A percentile compares a stretch with the other conserved stretches of the same genome.
phyloP scores from a whole-genome alignment of 2,329 filamentous ascomycete genomes.

The Monilinia polystroma region DNA sequence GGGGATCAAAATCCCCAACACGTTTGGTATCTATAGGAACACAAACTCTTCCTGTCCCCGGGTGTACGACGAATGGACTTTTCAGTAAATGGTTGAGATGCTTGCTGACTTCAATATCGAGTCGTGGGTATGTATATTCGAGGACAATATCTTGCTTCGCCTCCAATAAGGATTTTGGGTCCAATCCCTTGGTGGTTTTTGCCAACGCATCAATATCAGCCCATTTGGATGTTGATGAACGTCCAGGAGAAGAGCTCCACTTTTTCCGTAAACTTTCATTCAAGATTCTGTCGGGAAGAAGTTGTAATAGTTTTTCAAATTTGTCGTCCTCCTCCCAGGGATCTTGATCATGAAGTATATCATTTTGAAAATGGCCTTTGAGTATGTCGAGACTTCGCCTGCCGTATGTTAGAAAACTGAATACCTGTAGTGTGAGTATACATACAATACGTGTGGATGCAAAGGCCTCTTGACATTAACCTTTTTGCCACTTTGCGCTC shows the following conservation, averaged over 20 bases:
- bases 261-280: conserved; percentile 80
- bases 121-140: conserved; percentile 95
- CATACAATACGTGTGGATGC: conserved; percentile 80
- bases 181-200: conserved; percentile 71
- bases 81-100: conserved; percentile 98
- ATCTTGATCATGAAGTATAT: conserved; percentile 81
- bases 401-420: conserved; percentile 21
- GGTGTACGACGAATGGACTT: conserved; percentile 93
- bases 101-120: conserved; percentile 96
- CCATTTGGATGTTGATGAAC: conserved; percentile 82
- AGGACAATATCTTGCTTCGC: conserved; percentile 95
- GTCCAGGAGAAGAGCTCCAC: conserved; percentile 81
- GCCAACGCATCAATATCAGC: conserved; percentile 87
- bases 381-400: conserved; percentile 83
- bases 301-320: conserved; percentile 73
- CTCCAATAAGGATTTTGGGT: conserved; percentile 71
- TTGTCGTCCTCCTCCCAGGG: conserved; percentile 73
- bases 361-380: conserved; percentile 77
- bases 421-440: conserved; percentile 22
- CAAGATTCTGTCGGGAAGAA: conserved; percentile 78
- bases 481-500: conserved; percentile 80
- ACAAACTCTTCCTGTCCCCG: conserved; percentile 89
- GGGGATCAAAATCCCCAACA: conserved; percentile 81
- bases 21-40: conserved; percentile 81
- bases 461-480: conserved; percentile 81